These are phyloP conservation scores for Russula virescens DNA, from an alignment of 768 basidiomycete genomes.

Conservation along the genomic window DNA sequence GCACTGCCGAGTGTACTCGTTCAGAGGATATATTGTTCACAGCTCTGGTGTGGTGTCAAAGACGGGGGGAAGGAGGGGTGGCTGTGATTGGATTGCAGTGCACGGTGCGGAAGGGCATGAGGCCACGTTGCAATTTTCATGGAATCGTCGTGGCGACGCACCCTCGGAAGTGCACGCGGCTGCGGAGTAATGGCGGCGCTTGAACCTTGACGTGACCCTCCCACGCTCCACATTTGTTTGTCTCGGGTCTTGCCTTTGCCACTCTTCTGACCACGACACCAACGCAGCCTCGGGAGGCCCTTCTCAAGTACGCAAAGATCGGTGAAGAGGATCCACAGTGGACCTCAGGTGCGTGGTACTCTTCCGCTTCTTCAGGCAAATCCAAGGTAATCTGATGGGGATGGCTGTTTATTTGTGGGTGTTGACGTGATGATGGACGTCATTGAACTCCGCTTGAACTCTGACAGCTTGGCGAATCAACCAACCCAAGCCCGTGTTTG, in stretches of 20 bases:
- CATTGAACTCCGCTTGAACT: slow-evolving; percentile 31
- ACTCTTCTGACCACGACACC: slow-evolving; percentile 15
- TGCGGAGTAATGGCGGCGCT: slow-evolving; percentile 13
- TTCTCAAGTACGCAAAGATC: slow-evolving; percentile 83
- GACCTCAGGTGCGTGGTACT: slow-evolving; percentile 64
- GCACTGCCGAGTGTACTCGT: background rate
- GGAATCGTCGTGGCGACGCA: slow-evolving; percentile 22
- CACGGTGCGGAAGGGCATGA: background rate
- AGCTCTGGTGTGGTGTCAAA: background rate
- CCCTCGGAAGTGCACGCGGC: background rate
- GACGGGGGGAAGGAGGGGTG: background rate
- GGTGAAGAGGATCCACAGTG: slow-evolving; percentile 77
- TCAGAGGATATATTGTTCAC: background rate
- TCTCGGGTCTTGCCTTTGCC: slow-evolving; percentile 7
- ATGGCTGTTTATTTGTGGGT: slow-evolving; percentile 35
- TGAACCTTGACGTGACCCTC: slow-evolving; percentile 18
- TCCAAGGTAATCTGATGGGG: slow-evolving; percentile 25
- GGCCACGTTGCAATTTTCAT: slow-evolving; percentile 17
- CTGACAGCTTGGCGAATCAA: slow-evolving; percentile 78
- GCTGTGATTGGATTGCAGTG: slow-evolving; percentile 1
- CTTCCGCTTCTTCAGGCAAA: slow-evolving; percentile 4
- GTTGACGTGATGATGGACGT: slow-evolving; percentile 36
- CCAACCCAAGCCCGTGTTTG: slow-evolving; percentile 85
- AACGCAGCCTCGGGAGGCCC: slow-evolving; percentile 86
- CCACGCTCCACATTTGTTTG: slow-evolving; percentile 11